Base-by-base conservation (phyloP, 2,329 filamentous ascomycete species). In the Colletotrichum graminicola region DNA sequence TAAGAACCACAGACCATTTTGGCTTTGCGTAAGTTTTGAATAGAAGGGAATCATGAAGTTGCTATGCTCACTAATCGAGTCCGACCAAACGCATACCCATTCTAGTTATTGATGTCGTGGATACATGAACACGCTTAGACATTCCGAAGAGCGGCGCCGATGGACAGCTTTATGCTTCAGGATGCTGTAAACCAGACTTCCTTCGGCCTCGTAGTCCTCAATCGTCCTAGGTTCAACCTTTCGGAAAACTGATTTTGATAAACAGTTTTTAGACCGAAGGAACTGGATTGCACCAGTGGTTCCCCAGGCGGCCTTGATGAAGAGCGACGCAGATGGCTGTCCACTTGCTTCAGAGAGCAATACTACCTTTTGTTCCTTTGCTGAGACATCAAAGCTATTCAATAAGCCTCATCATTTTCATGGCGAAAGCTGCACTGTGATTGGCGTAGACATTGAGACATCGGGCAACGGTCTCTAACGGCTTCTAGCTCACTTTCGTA, bases 361-460 rank as follows among this genome's bases (percentile, higher is more conserved):
- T 3, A 8, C 41, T 43, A 16, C 18, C 41, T 12, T 43, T 18
- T 8, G 2, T 43, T 6, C 16, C 2, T 43, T 21, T 43, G 41
- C 21, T 8, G 41, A 21, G 7, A 43, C 41, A 43, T 18, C 43
- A 7, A 45, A n/a, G 43, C 18, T n/a, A 11, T 45, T 11, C 43
- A 45, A 1, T 14, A 7, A n/a, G 43, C 18, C 43, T 7, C 7
- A 14, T 45, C 41, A 5, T 45, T 3, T n/a, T 45, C 43, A 5
- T n/a, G 43, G 2, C 21, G 18, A 12, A 55, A 8, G 72, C 75
- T 18, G 76, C 75, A 12, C 54, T 75, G 6, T 76, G 72, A 45
- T 76, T 73, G 39, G 75, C 75, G 1, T 61, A 61, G 57, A 68
- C 49, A 34, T 70, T n/a, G 18, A 55, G 18, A 43, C 10, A 32